Evolutionary conservation across 1,284 basidiomycete species (phyloP), one percentile per base, ranked within the genome.

Genomic region (Phlebopus sp.): DNA sequence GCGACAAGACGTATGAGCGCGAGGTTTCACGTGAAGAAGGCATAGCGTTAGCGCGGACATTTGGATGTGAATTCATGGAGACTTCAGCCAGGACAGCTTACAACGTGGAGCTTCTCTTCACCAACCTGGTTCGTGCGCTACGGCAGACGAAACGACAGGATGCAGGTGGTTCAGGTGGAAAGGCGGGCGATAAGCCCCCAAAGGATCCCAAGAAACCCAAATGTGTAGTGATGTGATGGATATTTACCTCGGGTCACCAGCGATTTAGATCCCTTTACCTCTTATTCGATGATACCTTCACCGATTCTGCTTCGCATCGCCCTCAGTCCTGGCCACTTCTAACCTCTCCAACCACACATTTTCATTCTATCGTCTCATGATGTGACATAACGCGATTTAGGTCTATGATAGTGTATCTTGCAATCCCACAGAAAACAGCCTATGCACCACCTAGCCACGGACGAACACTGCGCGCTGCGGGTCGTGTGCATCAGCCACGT

Each of bases 11-110:
- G 19, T 84, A 84, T 58, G 86, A 90, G 60, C 83, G 92, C 37
- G 91, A 94, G 63, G 92, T 96, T 8, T 87, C 89, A 36, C 81
- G 81, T 52, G 89, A 93, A 66, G 96, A 98, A 68, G 97, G 95
- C 3, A 78, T 81, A 15, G 82, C 82, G 17, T 74, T 97, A 53
- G 96, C 97, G 23, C 81, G 85, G 58, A 78, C 83, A 49, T 91
- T 96, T 63, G 92, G 91, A 29, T 97, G 94, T 75, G 88, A 90
- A 49, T 98, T 97, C 69, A 90, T 95, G 69, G 96, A 98, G 72
- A 96, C 96, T 31, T 93, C 90, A 30, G 97, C 96, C 37, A 97
- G 97, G 76, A 93, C 91, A 44, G 86, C 95, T 42, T 81, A 90
- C 63, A 97, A 98, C 67, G 97, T 99, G 53, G 94, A 99, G 68